phyloP scores from a whole-genome alignment of 1,284 basidiomycete genomes.

The Puccinia novopanici region DNA sequence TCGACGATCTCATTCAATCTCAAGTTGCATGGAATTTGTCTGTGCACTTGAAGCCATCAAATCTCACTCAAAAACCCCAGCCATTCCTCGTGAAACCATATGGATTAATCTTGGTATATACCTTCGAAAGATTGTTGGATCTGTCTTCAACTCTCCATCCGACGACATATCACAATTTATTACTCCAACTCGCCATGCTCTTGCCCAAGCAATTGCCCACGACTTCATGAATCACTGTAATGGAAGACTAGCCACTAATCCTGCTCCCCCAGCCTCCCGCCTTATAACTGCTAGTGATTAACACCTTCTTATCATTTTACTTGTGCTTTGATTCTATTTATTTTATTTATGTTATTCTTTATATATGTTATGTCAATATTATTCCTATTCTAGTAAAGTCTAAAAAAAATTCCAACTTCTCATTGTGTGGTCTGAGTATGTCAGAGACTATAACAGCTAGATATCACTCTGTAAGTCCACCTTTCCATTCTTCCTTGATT shows the following conservation, averaged over 20 bases:
- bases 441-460: too few relatives aligned
- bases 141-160: background rate
- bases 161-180: constrained; percentile 2
- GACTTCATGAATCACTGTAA: constrained; percentile 11
- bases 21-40: constrained; percentile 9
- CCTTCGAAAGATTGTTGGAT: background rate
- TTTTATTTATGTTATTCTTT: too few relatives aligned
- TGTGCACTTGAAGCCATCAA: background rate
- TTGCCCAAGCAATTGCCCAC: constrained; percentile 11
- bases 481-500: too few relatives aligned
- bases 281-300: too few relatives aligned
- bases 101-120: constrained; percentile 11
- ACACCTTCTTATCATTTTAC: too few relatives aligned
- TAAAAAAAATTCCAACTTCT: too few relatives aligned
- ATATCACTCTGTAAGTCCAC: too few relatives aligned
- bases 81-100: background rate
- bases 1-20: background rate
- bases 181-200: background rate
- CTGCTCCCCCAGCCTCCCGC: too few relatives aligned
- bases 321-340: too few relatives aligned
- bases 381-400: too few relatives aligned
- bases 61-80: background rate
- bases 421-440: too few relatives aligned
- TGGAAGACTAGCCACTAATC: background rate
- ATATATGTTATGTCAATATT: too few relatives aligned